Evolutionary conservation across 2,329 filamentous ascomycete genomes (phyloP), one percentile per base, ranked within the genome.

Genomic region (Colletotrichum sidae): DNA sequence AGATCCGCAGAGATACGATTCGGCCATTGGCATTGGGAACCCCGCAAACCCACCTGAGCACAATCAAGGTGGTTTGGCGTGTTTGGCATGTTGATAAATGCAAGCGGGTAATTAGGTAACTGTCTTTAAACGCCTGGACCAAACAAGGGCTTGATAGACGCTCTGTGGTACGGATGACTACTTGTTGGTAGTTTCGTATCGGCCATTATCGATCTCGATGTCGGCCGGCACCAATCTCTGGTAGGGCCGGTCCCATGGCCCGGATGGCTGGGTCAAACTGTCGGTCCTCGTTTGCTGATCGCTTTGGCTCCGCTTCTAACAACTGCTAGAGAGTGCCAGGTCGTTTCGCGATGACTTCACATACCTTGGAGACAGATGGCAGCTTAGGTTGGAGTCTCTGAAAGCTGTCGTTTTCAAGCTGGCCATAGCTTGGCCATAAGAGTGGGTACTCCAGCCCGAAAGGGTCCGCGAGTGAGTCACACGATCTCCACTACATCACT

Each of bases 401-500:
- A 2, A 4, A 12, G 42, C 11, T 12, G 13, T 25, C 1, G 13
- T 41, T 7, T 4, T 13, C 38, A 10, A 13, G 13, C 6, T 41
- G 38, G 38, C 38, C 38, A 41, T 3, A 41, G 38, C 38, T 9
- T 9, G 5, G 9, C 44, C 15, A 4, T 3, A 6, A 41, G 46
- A 4, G 4, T 12, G 34, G 46, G 37, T 33, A 13, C 42, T 9
- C 1, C 13, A n/a, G 35, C 10, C 3, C 12, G 51, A 10, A 35
- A 42, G 3, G 54, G 13, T 49, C 49, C 49, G 38, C 55, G 56
- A 45, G 15, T 60, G 56, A 60, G 56, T 53, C 56, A 60, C 56
- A 44, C 8, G n/a, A 25, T 11, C 33, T 60, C 56, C 41, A 52
- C 56, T 11, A n/a, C n/a, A 7, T 1, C 4, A 12, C 8, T 0